Evolutionary conservation across 768 basidiomycete genomes (phyloP), one percentile per base, ranked within the genome.

Genomic region (Russula griseocarnosa): DNA sequence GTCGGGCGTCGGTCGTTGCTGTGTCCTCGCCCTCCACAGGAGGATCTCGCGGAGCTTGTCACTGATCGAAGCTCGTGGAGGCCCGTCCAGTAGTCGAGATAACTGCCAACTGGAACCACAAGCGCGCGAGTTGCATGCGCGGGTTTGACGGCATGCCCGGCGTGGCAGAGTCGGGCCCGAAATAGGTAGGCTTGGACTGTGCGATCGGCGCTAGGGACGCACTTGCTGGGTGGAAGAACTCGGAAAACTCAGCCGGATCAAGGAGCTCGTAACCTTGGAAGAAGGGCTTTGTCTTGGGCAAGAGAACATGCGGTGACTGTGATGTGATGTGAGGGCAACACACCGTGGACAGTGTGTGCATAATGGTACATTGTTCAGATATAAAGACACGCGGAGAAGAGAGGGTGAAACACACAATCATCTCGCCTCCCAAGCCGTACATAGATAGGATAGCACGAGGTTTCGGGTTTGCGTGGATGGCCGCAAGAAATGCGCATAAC

Each of bases 391-490:
- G 18, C 32, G 16, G 55, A 36, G 32, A 6, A n/a, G 9, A 36
- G 44, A 36, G n/a, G 26, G 22, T 0, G 22, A 11, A 13, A 70
- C 75, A 53, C 54, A 77, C 77, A 54, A 87, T 69, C 61, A 84
- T 78, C 61, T 86, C 73, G 0, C 86, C 86, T n/a, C 85, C 85
- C 78, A 83, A 79, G 0, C 81, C 85, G 71, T 87, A 88, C 67
- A 88, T 65, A 0, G 81, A 83, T 0, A 87, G 66, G 3, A 87
- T 60, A 0, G 80, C 85, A 61, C 75, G 81, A 0, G 85, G 85
- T 60, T 77, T 81, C 0, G 85, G 86, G 0, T 69, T 63, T 6
- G 78, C 82, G 68, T 86, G 79, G 40, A 80, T 74, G 11, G 81
- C 84, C 20, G 84, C 82, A 13, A 87, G 77, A 68, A 85, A 86